These are phyloP conservation scores for Apophysomyces ossiformis DNA, from an alignment of 371 early-diverging fungal genomes.

Conservation along the genomic window DNA sequence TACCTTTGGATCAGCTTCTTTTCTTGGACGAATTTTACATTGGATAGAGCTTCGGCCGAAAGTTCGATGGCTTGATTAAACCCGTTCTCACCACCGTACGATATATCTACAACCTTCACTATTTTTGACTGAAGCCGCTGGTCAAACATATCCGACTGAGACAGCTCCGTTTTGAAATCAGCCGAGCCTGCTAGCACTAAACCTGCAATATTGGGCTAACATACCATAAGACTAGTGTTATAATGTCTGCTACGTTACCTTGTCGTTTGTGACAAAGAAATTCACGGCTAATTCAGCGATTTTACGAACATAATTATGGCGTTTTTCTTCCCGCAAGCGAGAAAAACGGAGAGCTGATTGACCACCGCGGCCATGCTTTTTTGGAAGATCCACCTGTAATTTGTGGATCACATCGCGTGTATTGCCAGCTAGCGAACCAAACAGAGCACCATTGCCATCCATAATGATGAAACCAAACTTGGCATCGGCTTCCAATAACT, in stretches of 20 bases:
- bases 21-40: slow-evolving; percentile 99
- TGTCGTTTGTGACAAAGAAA: slow-evolving; percentile 50
- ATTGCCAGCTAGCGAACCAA: slow-evolving; percentile 98
- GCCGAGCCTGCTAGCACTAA: slow-evolving; percentile 98
- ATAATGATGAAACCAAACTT: slow-evolving; percentile 99
- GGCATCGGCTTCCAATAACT: slow-evolving; percentile 95
- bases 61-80: slow-evolving; percentile 99
- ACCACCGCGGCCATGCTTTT: slow-evolving; percentile 99
- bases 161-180: slow-evolving; percentile 98
- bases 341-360: slow-evolving; percentile 99
- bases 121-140: slow-evolving; percentile 89
- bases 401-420: slow-evolving; percentile 97
- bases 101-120: slow-evolving; percentile 96
- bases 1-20: slow-evolving; percentile 96
- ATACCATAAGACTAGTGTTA: slow-evolving; percentile 2
- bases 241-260: slow-evolving; percentile 16
- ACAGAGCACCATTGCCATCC: slow-evolving; percentile 99
- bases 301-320: slow-evolving; percentile 99
- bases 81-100: slow-evolving; percentile 99
- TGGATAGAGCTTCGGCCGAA: slow-evolving; percentile 90
- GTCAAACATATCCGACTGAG: slow-evolving; percentile 95
- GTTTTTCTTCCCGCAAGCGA: slow-evolving; percentile 98
- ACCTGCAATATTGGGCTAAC: slow-evolving; percentile 83
- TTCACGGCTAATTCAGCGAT: slow-evolving; percentile 96
- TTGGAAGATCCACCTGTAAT: slow-evolving; percentile 97